A percentile compares a stretch with the other conserved stretches of the same genome.
Evolutionary conservation across 2,329 filamentous ascomycete genomes (phyloP).

Genomic region (Xylaria sp.): DNA sequence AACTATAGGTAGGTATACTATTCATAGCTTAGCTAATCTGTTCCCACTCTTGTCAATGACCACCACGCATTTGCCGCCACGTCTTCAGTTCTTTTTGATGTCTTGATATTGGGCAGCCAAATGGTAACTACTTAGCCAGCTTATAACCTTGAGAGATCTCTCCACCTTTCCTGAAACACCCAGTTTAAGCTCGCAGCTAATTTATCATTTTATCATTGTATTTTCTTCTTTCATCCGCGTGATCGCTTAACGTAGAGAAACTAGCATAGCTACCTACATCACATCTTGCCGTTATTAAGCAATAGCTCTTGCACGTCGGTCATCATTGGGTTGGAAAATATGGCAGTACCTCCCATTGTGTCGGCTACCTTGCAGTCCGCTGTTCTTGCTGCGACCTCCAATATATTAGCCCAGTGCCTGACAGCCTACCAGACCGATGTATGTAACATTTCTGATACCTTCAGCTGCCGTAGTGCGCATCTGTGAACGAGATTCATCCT

Average conservation of each 20-base stretch:
- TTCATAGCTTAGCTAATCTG: neutral
- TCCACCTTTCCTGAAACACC: neutral
- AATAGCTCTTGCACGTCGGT: neutral
- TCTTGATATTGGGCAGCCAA: neutral
- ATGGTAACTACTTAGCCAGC: neutral
- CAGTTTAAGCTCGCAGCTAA: too few species aligned
- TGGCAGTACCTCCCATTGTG: constrained; percentile 63
- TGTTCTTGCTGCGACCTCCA: constrained; percentile 73
- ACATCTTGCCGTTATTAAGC: neutral
- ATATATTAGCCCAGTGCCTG: constrained; percentile 77
- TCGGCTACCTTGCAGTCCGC: constrained; percentile 73
- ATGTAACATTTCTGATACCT: constrained; percentile 41
- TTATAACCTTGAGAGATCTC: neutral
- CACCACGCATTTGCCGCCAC: constrained; percentile 27
- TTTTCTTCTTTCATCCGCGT: neutral
- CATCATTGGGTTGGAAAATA: constrained; percentile 29
- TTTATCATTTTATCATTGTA: too few species aligned
- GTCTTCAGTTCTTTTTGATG: neutral
- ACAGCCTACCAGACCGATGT: constrained; percentile 70
- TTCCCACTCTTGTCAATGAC: neutral
- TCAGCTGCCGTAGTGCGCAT: neutral
- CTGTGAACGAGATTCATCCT: neutral
- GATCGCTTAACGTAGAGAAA: neutral
- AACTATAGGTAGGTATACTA: too few species aligned
- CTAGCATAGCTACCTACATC: neutral